Conservation (phyloP, 768 basidiomycete genomes). For the Cytidiella melzeri region DNA sequence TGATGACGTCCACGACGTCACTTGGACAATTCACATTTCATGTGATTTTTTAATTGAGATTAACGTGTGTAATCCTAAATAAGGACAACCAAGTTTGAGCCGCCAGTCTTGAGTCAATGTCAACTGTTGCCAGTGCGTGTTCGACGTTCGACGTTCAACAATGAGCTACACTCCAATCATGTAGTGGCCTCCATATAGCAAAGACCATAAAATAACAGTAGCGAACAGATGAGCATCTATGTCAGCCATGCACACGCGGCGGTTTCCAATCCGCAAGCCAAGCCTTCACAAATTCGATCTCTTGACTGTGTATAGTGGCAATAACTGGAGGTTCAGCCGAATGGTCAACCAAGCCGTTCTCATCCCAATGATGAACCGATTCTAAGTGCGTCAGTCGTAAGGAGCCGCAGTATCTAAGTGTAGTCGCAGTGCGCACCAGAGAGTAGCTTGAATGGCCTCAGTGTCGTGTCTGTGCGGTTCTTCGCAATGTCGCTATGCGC, state of each 20-base stretch:
- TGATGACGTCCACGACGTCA: too few species aligned
- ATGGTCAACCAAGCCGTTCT: slow-evolving; percentile 66
- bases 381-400: slow-evolving; percentile 20
- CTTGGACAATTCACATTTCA: too few species aligned
- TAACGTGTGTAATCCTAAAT: too few species aligned
- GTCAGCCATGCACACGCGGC: neutral
- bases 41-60: too few species aligned
- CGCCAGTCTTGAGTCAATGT: too few species aligned
- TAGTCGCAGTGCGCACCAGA: slow-evolving; percentile 42
- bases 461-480: slow-evolving; percentile 60
- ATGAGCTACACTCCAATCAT: neutral
- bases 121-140: too few species aligned
- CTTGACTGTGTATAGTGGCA: slow-evolving; percentile 70
- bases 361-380: slow-evolving; percentile 63
- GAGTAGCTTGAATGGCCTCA: slow-evolving; percentile 82
- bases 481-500: slow-evolving; percentile 70
- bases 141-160: neutral
- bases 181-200: neutral
- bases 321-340: slow-evolving; percentile 71
- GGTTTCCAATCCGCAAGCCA: slow-evolving; percentile 52
- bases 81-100: too few species aligned
- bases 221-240: too few species aligned
- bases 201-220: neutral
- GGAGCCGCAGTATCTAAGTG: neutral
- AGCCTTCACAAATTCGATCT: slow-evolving; percentile 67